Evolutionary conservation across 805 yeast genomes (phyloP).

Genomic region (Candida gorgasii): DNA sequence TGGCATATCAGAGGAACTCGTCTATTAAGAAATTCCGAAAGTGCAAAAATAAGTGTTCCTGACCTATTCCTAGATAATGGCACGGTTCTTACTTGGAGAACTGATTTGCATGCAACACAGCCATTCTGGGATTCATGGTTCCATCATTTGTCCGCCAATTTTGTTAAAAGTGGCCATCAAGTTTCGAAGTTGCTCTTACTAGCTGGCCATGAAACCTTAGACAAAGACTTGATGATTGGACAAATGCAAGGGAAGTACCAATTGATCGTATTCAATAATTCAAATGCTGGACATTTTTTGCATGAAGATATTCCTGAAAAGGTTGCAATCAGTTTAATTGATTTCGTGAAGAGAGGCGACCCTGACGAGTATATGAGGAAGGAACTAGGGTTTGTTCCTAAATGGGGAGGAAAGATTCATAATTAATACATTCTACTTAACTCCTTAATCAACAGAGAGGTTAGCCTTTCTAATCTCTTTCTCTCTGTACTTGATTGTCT

Average conservation of each 20-base stretch:
- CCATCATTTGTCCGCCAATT: conserved; percentile 55
- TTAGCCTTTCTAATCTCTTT: conserved; percentile 26
- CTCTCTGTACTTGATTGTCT: conserved; percentile 47
- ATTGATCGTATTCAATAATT: conserved; percentile 64
- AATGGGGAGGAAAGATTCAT: conserved; percentile 40
- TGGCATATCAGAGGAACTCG: conserved; percentile 71
- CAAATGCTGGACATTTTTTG: conserved; percentile 79
- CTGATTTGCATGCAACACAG: conserved; percentile 61
- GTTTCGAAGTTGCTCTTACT: conserved; percentile 69
- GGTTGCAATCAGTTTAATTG: conserved; percentile 56
- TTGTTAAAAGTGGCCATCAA: conserved; percentile 32
- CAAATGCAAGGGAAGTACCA: conserved; percentile 99
- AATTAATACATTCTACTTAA: too few species aligned
- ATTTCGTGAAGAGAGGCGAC: conserved; percentile 50
- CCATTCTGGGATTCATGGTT: conserved; percentile 88
- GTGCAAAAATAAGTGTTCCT: conserved; percentile 82
- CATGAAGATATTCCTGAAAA: conserved; percentile 87
- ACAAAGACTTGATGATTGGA: conserved; percentile 83
- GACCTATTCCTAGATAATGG: conserved; percentile 44
- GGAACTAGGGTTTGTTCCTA: conserved; percentile 32
- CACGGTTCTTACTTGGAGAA: conserved; percentile 52
- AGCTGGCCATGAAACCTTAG: conserved; percentile 89
- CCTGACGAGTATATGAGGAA: conserved; percentile 31
- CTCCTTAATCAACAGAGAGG: conserved; percentile 52
- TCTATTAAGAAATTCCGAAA: conserved; percentile 52